Conservation (phyloP, 495 filamentous ascomycete species). For the Aspergillus heteromorphus region DNA sequence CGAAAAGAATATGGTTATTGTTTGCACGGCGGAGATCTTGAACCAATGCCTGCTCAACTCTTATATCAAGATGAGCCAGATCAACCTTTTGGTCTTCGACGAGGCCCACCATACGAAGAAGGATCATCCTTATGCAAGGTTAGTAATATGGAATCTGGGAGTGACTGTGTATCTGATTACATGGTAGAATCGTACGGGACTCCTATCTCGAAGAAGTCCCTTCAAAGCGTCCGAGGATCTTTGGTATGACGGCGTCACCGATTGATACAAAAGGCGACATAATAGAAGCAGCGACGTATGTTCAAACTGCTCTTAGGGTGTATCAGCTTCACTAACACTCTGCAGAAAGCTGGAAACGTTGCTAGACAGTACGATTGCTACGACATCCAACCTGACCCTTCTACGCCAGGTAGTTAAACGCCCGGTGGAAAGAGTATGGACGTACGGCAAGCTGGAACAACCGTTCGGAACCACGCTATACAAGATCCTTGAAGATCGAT, state of each 20-base stretch:
- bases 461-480: slow-evolving; percentile 62
- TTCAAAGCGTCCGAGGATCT: slow-evolving; percentile 64
- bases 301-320: not conserved
- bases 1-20: slow-evolving; percentile 74
- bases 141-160: slow-evolving; percentile 2
- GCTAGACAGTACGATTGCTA: slow-evolving; percentile 77
- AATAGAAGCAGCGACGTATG: slow-evolving; percentile 57
- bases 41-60: slow-evolving; percentile 72
- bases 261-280: slow-evolving; percentile 79
- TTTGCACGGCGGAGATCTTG: slow-evolving; percentile 89
- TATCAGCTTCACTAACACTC: slow-evolving; percentile 8
- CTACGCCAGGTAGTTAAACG: slow-evolving; percentile 53
- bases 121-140: slow-evolving; percentile 83
- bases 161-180: too few species aligned
- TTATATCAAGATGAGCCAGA: slow-evolving; percentile 72
- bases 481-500: slow-evolving; percentile 46
- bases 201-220: slow-evolving; percentile 56
- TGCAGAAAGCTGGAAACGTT: slow-evolving; percentile 66
- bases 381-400: slow-evolving; percentile 60
- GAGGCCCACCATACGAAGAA: slow-evolving; percentile 98
- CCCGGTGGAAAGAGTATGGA: slow-evolving; percentile 55
- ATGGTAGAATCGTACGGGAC: slow-evolving; percentile 85
- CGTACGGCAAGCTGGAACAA: slow-evolving; percentile 47
- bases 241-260: slow-evolving; percentile 97
- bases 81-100: slow-evolving; percentile 92